Evolutionary conservation across 2,329 filamentous ascomycete genomes (phyloP).

Genomic region (Botrytis deweyae): DNA sequence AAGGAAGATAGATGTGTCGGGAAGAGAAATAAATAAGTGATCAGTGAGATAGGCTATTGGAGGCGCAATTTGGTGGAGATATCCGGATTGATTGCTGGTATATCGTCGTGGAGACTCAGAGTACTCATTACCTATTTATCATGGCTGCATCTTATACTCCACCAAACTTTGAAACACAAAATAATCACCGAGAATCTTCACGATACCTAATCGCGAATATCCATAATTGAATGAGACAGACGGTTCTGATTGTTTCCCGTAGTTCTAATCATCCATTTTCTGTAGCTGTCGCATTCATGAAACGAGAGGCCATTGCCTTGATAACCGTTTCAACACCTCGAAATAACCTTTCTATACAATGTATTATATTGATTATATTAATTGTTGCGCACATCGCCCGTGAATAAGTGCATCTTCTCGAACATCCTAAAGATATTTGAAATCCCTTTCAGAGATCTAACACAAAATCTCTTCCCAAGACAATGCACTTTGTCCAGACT

Average conservation of each 20-base stretch:
- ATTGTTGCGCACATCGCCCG: not conserved
- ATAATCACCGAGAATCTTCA: not conserved
- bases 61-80: not conserved
- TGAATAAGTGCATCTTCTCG: not conserved
- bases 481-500: not conserved
- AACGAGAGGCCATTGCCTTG: not conserved
- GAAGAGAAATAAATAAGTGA: not conserved
- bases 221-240: not conserved
- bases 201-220: not conserved
- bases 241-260: not conserved
- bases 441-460: not conserved
- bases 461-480: not conserved
- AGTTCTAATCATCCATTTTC: not conserved
- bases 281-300: not conserved
- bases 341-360: not conserved
- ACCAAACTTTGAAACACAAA: not conserved
- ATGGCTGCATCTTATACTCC: not conserved
- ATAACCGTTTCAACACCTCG: not conserved
- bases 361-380: not conserved
- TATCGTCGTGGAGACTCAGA: not conserved
- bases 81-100: not conserved
- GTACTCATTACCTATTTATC: not conserved
- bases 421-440: not conserved
- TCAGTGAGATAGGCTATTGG: not conserved
- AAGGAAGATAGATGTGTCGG: not conserved